Percentiles rank a stretch among this genome's conserved stretches.
These are phyloP conservation scores for Lachancea dasiensis DNA, from an alignment of 805 yeast species.

Conservation along the genomic window DNA sequence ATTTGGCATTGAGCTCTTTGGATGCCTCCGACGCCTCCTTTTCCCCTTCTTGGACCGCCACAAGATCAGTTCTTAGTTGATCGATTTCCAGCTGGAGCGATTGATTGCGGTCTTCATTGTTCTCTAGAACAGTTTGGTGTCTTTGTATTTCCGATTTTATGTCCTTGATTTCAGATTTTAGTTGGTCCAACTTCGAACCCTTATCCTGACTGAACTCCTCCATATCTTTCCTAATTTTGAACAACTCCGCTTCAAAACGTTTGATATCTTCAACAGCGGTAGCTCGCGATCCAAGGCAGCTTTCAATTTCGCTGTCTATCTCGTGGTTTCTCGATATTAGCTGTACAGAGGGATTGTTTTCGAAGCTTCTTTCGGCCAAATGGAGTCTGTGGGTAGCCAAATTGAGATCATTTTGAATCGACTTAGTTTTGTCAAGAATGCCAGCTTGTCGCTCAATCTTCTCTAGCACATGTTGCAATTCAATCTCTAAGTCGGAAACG, in stretches of 20 bases:
- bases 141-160: conserved; percentile 34
- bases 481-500: conserved; percentile 37
- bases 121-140: conserved; percentile 38
- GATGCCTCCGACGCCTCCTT: conserved; percentile 29
- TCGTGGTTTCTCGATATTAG: conserved; percentile 46
- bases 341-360: conserved; percentile 49
- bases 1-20: conserved; percentile 33
- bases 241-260: conserved; percentile 40
- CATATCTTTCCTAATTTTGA: conserved; percentile 64
- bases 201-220: conserved; percentile 75
- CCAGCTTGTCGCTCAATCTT: conserved; percentile 40
- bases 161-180: conserved; percentile 45
- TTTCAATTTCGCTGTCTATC: conserved; percentile 41
- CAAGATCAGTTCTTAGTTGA: conserved; percentile 54
- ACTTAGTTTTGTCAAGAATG: conserved; percentile 44
- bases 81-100: conserved; percentile 64
- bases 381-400: conserved; percentile 54
- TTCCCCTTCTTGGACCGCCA: conserved; percentile 39
- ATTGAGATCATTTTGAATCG: conserved; percentile 53
- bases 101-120: conserved; percentile 51
- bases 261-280: background rate
- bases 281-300: conserved; percentile 35
- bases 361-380: conserved; percentile 48
- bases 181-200: conserved; percentile 67
- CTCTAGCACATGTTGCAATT: conserved; percentile 36